phyloP scores from a whole-genome alignment of 1,284 basidiomycete genomes.

The Rhodotorula sp. region DNA sequence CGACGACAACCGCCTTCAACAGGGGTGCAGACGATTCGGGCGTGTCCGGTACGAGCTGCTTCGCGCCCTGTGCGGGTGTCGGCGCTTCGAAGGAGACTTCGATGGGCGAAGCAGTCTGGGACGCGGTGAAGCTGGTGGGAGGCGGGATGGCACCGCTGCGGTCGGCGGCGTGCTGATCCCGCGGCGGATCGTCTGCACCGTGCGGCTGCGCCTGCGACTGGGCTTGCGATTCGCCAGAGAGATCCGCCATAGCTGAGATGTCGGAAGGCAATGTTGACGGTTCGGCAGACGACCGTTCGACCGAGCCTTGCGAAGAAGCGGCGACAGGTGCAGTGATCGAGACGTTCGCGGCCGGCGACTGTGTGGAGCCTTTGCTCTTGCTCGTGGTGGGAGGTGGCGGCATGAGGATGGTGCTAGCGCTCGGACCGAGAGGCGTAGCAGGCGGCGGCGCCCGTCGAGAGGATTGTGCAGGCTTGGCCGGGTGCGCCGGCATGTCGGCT shows the following conservation, averaged over 20 bases:
- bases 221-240: background rate
- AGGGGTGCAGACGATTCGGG: background rate
- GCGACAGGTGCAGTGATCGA: background rate
- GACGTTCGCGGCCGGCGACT: background rate
- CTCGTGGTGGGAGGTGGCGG: slow-evolving; percentile 9
- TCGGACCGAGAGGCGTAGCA: background rate
- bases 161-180: background rate
- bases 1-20: background rate
- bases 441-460: background rate
- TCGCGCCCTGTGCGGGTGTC: background rate
- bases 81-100: background rate
- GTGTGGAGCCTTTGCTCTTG: background rate
- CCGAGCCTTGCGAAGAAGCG: background rate
- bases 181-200: background rate
- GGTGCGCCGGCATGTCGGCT: too few species aligned
- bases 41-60: background rate
- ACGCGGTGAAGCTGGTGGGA: background rate
- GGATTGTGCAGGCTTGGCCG: background rate
- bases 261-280: background rate
- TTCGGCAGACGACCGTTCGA: background rate
- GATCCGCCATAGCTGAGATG: background rate
- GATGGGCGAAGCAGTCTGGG: background rate
- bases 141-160: background rate
- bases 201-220: background rate
- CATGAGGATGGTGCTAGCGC: slow-evolving; percentile 21